A percentile compares a stretch with the other conserved stretches of the same genome.
phyloP scores from a whole-genome alignment of 441 rosid genomes.

The Brassica hybrid region DNA sequence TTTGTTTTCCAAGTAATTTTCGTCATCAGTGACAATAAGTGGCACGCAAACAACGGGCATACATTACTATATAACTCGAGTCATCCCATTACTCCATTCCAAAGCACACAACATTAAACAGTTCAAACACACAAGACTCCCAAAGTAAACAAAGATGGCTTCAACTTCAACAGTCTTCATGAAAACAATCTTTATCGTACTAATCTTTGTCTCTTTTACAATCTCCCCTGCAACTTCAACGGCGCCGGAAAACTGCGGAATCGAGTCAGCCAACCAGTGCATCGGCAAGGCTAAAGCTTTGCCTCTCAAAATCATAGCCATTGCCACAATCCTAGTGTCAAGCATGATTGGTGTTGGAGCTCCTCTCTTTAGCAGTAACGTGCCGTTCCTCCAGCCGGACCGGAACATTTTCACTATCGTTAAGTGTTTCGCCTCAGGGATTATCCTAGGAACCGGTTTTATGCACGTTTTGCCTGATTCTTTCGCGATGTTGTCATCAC shows the following conservation, averaged over 20 bases:
- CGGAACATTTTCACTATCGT: conserved; percentile 49
- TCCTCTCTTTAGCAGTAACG: conserved; percentile 49
- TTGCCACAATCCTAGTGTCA: conserved; percentile 42
- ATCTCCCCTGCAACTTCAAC: conserved; percentile 38
- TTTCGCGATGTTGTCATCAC: conserved; percentile 54
- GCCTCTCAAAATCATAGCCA: conserved; percentile 60
- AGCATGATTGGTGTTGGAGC: conserved; percentile 44
- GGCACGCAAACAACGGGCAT: conserved; percentile 37
- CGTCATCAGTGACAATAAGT: conserved; percentile 18
- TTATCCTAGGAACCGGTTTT: conserved; percentile 63
- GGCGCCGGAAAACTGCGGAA: conserved; percentile 38
- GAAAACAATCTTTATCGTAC: conserved; percentile 36
- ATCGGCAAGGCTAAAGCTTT: conserved; percentile 50
- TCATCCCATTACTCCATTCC: conserved; percentile 11
- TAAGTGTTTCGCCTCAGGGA: conserved; percentile 58
- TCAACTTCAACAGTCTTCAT: too few relatives aligned
- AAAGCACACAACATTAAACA: conserved; percentile 26
- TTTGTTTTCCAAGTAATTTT: conserved; percentile 5
- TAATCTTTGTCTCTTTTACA: conserved; percentile 38
- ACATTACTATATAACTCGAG: conserved; percentile 34
- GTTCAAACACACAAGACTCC: not conserved
- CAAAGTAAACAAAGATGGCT: not conserved
- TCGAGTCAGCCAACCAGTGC: conserved; percentile 37
- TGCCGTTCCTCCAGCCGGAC: conserved; percentile 54
- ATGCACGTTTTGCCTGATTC: conserved; percentile 70